These are phyloP conservation scores for Diaporthe sp. DNA, from an alignment of 2,329 filamentous ascomycete genomes.

Conservation along the genomic window DNA sequence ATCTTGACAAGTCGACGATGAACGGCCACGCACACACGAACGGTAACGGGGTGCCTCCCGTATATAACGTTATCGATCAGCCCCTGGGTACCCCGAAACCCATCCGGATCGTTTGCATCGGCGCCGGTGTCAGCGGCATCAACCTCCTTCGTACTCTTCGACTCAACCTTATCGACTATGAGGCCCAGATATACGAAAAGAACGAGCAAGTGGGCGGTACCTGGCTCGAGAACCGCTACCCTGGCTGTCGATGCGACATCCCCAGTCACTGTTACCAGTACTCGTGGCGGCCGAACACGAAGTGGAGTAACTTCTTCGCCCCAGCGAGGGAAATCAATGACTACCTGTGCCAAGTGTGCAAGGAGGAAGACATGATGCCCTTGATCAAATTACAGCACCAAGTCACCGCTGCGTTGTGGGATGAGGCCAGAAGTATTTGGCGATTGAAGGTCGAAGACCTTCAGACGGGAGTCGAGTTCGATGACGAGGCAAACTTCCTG, in stretches of 20 bases:
- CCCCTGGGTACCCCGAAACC: conserved; percentile 56
- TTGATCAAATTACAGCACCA: conserved; percentile 60
- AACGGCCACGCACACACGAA: conserved; percentile 30
- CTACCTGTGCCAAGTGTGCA: conserved; percentile 64
- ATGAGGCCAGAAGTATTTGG: conserved; percentile 59
- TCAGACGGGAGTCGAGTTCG: conserved; percentile 55
- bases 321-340: conserved; percentile 67
- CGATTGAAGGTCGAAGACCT: conserved; percentile 56
- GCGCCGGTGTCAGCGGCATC: conserved; percentile 60
- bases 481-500: conserved; percentile 62
- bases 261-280: conserved; percentile 75
- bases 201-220: conserved; percentile 69
- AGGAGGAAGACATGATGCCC: conserved; percentile 62
- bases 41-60: conserved; percentile 40
- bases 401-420: conserved; percentile 60
- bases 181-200: conserved; percentile 68
- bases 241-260: conserved; percentile 69
- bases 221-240: conserved; percentile 72
- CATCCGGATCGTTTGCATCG: conserved; percentile 60
- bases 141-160: conserved; percentile 62
- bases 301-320: conserved; percentile 72
- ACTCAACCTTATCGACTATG: conserved; percentile 57
- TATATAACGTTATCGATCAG: conserved; percentile 54
- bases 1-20: conserved; percentile 18
- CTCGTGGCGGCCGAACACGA: conserved; percentile 70